Evolutionary conservation across 768 basidiomycete genomes (phyloP).

Genomic region (Lanmaoa rubissima): DNA sequence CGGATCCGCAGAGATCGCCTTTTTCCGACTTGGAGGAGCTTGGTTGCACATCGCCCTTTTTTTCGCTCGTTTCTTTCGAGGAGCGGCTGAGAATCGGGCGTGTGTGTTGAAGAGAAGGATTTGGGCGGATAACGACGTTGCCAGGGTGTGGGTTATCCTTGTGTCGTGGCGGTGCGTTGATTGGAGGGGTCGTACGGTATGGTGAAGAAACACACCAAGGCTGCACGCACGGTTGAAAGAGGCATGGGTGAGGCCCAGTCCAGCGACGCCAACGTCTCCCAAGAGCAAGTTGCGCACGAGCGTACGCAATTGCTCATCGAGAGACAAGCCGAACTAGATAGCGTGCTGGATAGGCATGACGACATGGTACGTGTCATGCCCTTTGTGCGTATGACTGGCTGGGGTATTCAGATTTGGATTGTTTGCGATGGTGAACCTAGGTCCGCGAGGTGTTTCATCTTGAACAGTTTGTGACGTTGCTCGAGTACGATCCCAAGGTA

Average conservation of each 20-base stretch:
- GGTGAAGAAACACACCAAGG: slow-evolving; percentile 23
- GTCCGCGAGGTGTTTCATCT: slow-evolving; percentile 89
- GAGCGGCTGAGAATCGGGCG: background rate
- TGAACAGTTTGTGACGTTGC: slow-evolving; percentile 73
- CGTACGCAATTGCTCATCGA: slow-evolving; percentile 51
- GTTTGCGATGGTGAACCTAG: slow-evolving; percentile 34
- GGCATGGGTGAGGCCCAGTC: background rate
- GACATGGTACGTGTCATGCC: slow-evolving; percentile 54
- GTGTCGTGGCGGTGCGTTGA: slow-evolving; percentile 7
- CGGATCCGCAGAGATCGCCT: slow-evolving; percentile 64
- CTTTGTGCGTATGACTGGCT: background rate
- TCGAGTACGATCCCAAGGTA: slow-evolving; percentile 76
- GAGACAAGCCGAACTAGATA: slow-evolving; percentile 58
- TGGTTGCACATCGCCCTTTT: background rate
- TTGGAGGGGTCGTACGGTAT: slow-evolving; percentile 8
- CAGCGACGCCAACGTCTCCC: slow-evolving; percentile 5
- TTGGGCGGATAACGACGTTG: background rate
- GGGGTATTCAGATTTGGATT: background rate
- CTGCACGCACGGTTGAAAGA: background rate
- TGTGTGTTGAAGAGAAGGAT: background rate
- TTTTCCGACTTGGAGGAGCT: background rate
- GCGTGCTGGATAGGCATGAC: slow-evolving; percentile 66
- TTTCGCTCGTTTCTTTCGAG: background rate
- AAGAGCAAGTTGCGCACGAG: slow-evolving; percentile 32
- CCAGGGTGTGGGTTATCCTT: background rate